Base-by-base conservation (phyloP, 257 asterid species). In the Przewalskia tangutica region DNA sequence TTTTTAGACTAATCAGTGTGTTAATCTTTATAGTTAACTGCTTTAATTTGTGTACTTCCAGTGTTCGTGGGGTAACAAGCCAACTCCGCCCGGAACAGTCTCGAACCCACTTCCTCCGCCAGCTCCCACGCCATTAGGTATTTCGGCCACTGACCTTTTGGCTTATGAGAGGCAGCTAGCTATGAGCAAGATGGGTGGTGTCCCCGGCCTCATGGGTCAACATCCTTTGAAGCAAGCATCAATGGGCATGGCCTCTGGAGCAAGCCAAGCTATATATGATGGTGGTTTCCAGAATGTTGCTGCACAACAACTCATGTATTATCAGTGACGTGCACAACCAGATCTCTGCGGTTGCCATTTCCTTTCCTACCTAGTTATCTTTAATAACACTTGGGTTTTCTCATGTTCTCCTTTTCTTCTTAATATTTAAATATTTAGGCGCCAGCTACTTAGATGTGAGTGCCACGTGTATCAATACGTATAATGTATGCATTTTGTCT, bases 1-100 rank as follows among this genome's bases (percentile, higher is more conserved):
- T 2, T 44, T 2, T 71, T 71, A 46, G 20, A 11, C 40, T 71
- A 71, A 71, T 71, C 78, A 5, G 16, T n/a, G 77, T 68, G 77
- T 70, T 70, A 44, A 18, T 46, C 38, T 20, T 71, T 7, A 12
- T 18, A 11, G 38, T 27, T 27, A 46, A 71, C 59, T 8, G 40
- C 42, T 71, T 40, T 18, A 10, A 46, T 20, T 46, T 71, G 40
- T 71, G 40, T 71, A 60, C 6, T 23, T 82, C 7, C 91, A 95
- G 98, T 95, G 98, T 75, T 95, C 97, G 4, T 95, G 98, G 98
- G 98, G 98, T 20, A 95, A 88, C 97, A 95, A 95, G 88, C 99
- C 99, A 40, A 95, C 99, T 80, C 97, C 98, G 62, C 87, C 93
- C 0, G 98, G 99, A 79, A 92, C 98, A 9, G 81, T 88, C 84